These are phyloP conservation scores for Achaetomiella virescens DNA, from an alignment of 495 filamentous ascomycete species.

Conservation along the genomic window DNA sequence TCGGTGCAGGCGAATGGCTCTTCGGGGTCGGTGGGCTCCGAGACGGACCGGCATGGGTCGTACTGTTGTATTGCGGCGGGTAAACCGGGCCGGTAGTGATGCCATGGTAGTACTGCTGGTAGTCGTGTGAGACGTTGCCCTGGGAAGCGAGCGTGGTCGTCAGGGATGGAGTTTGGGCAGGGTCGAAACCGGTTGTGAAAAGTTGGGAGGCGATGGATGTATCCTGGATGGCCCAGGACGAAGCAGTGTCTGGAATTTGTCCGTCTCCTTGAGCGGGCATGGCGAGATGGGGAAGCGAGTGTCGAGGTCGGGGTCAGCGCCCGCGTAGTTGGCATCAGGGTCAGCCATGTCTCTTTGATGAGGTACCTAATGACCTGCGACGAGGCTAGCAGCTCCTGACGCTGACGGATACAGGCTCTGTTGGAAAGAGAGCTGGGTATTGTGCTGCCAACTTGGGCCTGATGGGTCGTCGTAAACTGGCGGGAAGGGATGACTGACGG, in stretches of 20 bases:
- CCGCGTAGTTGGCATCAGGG: neutral
- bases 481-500: neutral
- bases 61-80: neutral
- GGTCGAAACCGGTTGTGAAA: neutral
- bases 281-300: neutral
- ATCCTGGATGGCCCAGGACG: neutral
- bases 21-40: neutral
- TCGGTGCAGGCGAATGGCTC: neutral
- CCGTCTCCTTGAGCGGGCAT: neutral
- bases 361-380: conserved; percentile 3
- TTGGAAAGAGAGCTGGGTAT: neutral
- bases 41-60: neutral
- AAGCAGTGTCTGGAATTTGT: neutral
- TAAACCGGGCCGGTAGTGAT: too few relatives aligned
- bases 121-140: neutral
- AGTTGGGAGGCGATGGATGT: neutral
- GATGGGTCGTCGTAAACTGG: neutral
- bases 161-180: neutral
- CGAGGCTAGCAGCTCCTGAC: neutral
- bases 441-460: neutral
- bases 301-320: neutral
- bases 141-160: neutral
- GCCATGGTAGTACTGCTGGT: neutral
- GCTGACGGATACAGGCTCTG: neutral
- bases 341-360: conserved; percentile 6